These are phyloP conservation scores for Fraxinus americana DNA, from an alignment of 257 asterid genomes.

Conservation along the genomic window DNA sequence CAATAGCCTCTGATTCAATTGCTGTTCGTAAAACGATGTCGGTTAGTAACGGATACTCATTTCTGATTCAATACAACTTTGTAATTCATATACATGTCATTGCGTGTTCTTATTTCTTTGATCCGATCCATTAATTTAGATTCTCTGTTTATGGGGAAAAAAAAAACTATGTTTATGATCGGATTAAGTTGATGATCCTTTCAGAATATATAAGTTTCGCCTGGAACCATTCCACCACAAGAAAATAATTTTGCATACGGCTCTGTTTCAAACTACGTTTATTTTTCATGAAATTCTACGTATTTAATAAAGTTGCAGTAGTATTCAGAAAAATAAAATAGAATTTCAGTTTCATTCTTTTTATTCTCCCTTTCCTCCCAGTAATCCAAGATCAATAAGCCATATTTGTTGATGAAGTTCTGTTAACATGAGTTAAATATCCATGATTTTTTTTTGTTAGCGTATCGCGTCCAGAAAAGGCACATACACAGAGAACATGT, in stretches of 20 bases:
- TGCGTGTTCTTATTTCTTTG: neutral
- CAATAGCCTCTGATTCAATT: neutral
- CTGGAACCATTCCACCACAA: neutral
- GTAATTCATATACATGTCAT: neutral
- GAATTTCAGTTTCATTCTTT: neutral
- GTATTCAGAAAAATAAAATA: too few relatives aligned
- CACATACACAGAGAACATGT: neutral
- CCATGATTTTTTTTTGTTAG: neutral
- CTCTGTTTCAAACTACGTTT: neutral
- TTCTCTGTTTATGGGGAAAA: neutral
- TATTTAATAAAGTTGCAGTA: neutral
- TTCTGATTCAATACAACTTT: neutral
- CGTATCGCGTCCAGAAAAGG: neutral
- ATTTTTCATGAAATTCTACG: neutral
- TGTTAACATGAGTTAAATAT: neutral
- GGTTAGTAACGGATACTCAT: conserved; percentile 29
- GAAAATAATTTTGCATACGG: neutral
- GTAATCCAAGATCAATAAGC: neutral
- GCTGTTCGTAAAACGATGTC: conserved; percentile 28
- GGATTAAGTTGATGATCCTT: neutral
- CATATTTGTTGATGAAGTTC: neutral
- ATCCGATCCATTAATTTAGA: neutral
- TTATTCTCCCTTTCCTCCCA: neutral
- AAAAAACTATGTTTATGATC: too few relatives aligned
- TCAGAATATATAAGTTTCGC: neutral